Conservation (phyloP, 2,329 filamentous ascomycete genomes). For the Ophiognomonia clavigignenti-juglandacearum region DNA sequence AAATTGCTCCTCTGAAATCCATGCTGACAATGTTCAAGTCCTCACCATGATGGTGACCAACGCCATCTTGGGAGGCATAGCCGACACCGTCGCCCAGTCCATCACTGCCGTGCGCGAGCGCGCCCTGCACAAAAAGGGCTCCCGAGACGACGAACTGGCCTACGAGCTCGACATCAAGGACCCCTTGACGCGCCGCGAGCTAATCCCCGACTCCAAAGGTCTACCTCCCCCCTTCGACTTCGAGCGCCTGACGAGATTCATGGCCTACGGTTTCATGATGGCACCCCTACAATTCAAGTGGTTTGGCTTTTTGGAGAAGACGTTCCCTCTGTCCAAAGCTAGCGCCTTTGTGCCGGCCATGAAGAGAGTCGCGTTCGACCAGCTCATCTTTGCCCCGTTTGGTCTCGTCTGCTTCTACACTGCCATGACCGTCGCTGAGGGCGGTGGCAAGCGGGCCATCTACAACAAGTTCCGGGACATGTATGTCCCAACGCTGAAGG, state of each 20-base stretch:
- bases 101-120: slow-evolving; percentile 77
- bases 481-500: slow-evolving; percentile 89
- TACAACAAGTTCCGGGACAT: slow-evolving; percentile 85
- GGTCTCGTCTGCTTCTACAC: slow-evolving; percentile 89
- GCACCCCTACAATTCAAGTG: slow-evolving; percentile 92
- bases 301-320: slow-evolving; percentile 78
- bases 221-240: slow-evolving; percentile 89
- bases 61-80: slow-evolving; percentile 88
- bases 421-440: slow-evolving; percentile 93
- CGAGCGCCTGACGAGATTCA: slow-evolving; percentile 88
- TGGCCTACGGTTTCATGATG: slow-evolving; percentile 97
- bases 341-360: slow-evolving; percentile 71
- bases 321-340: slow-evolving; percentile 80
- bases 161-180: slow-evolving; percentile 85
- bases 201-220: slow-evolving; percentile 58
- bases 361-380: slow-evolving; percentile 88
- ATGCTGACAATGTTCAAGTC: slow-evolving; percentile 46
- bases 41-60: slow-evolving; percentile 99
- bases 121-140: slow-evolving; percentile 57
- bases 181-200: slow-evolving; percentile 58
- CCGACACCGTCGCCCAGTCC: slow-evolving; percentile 91
- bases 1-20: background rate
- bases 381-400: slow-evolving; percentile 87
- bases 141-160: slow-evolving; percentile 66
- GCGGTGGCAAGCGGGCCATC: slow-evolving; percentile 76